Evolutionary conservation across 805 yeast genomes (phyloP), one percentile per base, ranked within the genome.

Genomic region (Teunomyces stri): DNA sequence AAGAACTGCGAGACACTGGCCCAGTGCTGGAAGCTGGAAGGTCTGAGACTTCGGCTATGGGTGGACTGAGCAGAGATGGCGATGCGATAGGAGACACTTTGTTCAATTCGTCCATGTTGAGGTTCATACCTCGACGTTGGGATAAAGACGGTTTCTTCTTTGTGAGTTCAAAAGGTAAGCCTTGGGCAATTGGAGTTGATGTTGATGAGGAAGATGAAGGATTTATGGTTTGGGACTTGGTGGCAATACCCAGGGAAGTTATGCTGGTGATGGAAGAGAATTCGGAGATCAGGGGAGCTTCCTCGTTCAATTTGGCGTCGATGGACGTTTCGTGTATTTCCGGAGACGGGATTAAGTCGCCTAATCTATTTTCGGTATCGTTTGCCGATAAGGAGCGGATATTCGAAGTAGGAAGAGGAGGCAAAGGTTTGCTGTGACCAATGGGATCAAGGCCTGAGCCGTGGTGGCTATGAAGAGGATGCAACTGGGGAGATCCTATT

Each of bases 111-210:
- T 47, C 54, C 53, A 79, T 64, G 55, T 75, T 72, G 42, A 79
- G 55, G 47, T 78, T 78, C 79, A 79, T 69, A 3, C 82, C 82
- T 56, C 84, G 60, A 57, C 84, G 66, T 52, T 78, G 80, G 3
- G 83, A 76, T 28, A 79, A 64, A 1, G 82, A 72, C 0, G 78
- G 66, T 52, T 71, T 75, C 43, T 66, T 68, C 28, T 64, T 43
- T 4, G 47, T 21, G 22, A 51, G 42, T 7, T 43, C 52, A 12
- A 47, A 41, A 3, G 43, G 22, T 11, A n/a, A 40, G 15, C 31
- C n/a, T 22, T 21, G 47, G 21, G 21, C 37, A 16, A 16, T 25
- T 7, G 27, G 27, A 25, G 27, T 25, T 9, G 27, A 25, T 25
- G 27, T 25, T 12, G 33, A 36, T 4, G 30, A 28, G 16, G 29